Evolutionary conservation across 1,284 basidiomycete genomes (phyloP).

Genomic region (Cystobasidium sp.): DNA sequence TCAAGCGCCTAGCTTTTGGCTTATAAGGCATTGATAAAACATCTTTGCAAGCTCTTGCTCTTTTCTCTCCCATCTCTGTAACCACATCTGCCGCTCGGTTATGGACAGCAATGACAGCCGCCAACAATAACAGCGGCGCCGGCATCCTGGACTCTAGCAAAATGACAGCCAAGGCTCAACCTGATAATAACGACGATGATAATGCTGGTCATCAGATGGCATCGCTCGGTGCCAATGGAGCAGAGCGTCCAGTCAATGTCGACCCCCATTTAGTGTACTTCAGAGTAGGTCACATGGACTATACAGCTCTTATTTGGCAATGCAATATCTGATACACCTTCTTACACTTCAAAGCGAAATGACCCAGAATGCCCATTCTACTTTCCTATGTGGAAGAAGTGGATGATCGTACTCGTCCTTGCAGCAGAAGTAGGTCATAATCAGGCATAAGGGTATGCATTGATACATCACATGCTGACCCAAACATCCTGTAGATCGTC

Average conservation of each 20-base stretch:
- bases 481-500: constrained; percentile 4
- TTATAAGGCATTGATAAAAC: too few species aligned
- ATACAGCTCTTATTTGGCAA: background rate
- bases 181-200: too few species aligned
- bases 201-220: too few species aligned
- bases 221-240: background rate
- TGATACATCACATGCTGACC: background rate
- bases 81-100: too few species aligned
- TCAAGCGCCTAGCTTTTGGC: too few species aligned
- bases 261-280: constrained; percentile 42
- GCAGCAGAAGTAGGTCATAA: constrained; percentile 17
- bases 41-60: too few species aligned
- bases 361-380: constrained; percentile 45
- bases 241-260: background rate
- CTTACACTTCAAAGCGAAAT: constrained; percentile 11
- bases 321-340: background rate
- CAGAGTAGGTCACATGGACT: constrained; percentile 3
- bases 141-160: too few species aligned
- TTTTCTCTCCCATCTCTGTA: too few species aligned
- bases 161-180: too few species aligned
- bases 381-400: constrained; percentile 38
- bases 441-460: background rate
- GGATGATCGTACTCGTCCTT: constrained; percentile 41
- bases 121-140: too few species aligned
- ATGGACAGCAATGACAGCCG: too few species aligned